Evolutionary conservation across 2,329 filamentous ascomycete species (phyloP), one percentile per base, ranked within the genome.

Genomic region (Chalara sp.): DNA sequence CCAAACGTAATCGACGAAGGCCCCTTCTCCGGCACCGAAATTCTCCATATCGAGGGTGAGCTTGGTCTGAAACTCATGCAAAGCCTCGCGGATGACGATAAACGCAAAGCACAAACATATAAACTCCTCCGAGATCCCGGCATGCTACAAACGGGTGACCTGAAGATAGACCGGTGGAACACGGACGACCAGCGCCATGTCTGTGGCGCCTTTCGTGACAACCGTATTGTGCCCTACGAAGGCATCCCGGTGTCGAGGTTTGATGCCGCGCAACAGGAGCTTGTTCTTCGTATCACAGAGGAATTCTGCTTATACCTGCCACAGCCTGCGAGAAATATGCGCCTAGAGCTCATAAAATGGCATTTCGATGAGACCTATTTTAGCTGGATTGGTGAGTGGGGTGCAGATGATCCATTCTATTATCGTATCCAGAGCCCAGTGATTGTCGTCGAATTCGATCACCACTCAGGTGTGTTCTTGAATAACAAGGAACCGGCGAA

Each of bases 141-240:
- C 0, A 89, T 89, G 85, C 80, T 77, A 3, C 68, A 70, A 46
- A 68, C 66, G 29, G 71, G 71, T 3, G 46, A 52, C 43, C 33
- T 48, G 39, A 33, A 21, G 10, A 64, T 63, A 10, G 83, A 82
- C 7, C 76, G 86, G 6, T 91, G 86, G 86, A 91, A 91, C 64
- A 83, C 83, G 57, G 86, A 89, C 61, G 87, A 92, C 64, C 86
- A 91, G 69, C 76, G 87, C 5, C 87, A 91, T 61, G 65, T 89
- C 5, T 88, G 86, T 63, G 87, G 88, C 35, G 87, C 87, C 0
- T 89, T 86, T 64, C 78, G 86, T 10, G 87, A 92, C 61, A 93
- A 92, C 65, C 77, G 87, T 8, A 68, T 87, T 8, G 83, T 92
- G 0, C 87, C 87, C 0, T 87, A 83, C 62, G 62, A 91, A 67